Evolutionary conservation across 176 grass and related monocot species (phyloP).

Genomic region (Coix lacrymajobi): DNA sequence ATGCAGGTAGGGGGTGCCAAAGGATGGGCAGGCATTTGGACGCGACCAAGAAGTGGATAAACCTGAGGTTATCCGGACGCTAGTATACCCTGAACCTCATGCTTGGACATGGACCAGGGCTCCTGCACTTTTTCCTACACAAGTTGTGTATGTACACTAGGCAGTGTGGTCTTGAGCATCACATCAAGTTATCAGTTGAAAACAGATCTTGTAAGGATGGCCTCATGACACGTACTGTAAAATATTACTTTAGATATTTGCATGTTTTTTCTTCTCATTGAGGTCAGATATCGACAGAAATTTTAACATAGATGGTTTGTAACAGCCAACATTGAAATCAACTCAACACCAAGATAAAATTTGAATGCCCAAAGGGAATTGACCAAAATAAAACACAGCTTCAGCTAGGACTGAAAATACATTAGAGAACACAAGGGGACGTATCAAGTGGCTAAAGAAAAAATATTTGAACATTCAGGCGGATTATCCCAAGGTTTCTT

Average conservation of each 20-base stretch:
- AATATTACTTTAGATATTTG: not conserved
- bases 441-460: not conserved
- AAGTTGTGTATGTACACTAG: not conserved
- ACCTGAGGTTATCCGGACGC: slow-evolving; percentile 15
- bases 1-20: not conserved
- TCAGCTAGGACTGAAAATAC: not conserved
- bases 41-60: not conserved
- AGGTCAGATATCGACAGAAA: not conserved
- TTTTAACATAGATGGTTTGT: not conserved
- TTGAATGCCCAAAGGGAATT: not conserved
- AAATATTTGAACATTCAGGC: not conserved
- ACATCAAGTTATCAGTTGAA: not conserved
- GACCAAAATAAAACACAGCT: not conserved
- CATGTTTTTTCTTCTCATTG: not conserved
- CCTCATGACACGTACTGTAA: not conserved
- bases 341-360: not conserved
- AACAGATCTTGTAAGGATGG: not conserved
- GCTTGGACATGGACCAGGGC: slow-evolving; percentile 33
- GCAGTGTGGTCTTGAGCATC: not conserved
- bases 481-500: not conserved
- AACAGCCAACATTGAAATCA: not conserved
- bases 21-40: slow-evolving; percentile 5
- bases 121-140: slow-evolving; percentile 30
- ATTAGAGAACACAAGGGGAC: too few species aligned
- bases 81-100: slow-evolving; percentile 18